These are phyloP conservation scores for Colletotrichum falcatum DNA, from an alignment of 2,329 filamentous ascomycete species.

Conservation along the genomic window DNA sequence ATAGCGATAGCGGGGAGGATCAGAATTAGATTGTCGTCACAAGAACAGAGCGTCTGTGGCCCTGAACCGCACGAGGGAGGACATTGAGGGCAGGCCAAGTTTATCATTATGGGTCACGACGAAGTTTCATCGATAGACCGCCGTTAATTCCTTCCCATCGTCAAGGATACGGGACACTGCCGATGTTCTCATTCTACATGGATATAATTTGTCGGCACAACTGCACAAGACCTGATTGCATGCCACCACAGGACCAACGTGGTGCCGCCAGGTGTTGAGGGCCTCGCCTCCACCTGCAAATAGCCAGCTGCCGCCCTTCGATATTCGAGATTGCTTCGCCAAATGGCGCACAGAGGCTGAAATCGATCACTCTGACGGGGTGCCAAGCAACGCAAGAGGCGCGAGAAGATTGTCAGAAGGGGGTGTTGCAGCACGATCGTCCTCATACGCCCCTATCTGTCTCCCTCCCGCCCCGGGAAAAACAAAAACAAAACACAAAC, in stretches of 20 bases:
- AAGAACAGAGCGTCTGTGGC: background rate
- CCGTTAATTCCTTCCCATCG: background rate
- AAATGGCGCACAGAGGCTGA: background rate
- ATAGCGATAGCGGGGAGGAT: background rate
- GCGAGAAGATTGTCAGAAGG: background rate
- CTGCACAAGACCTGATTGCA: slow-evolving; percentile 23
- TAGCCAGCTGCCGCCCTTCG: background rate
- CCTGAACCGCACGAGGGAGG: background rate
- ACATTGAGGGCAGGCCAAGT: background rate
- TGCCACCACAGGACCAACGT: slow-evolving; percentile 14
- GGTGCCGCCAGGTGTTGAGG: background rate
- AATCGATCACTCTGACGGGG: background rate
- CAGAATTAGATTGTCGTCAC: background rate
- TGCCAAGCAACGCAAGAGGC: background rate
- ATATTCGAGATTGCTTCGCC: slow-evolving; percentile 16
- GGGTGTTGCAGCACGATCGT: slow-evolving; percentile 1
- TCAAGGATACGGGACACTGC: background rate
- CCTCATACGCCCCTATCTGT: background rate
- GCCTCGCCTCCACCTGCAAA: background rate
- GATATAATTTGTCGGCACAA: background rate
- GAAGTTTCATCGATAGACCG: background rate
- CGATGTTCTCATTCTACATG: background rate
- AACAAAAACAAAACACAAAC: background rate
- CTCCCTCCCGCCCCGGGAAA: background rate
- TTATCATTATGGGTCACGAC: background rate